phyloP scores from a whole-genome alignment of 306 rosid species.

The Vigna trinervia region DNA sequence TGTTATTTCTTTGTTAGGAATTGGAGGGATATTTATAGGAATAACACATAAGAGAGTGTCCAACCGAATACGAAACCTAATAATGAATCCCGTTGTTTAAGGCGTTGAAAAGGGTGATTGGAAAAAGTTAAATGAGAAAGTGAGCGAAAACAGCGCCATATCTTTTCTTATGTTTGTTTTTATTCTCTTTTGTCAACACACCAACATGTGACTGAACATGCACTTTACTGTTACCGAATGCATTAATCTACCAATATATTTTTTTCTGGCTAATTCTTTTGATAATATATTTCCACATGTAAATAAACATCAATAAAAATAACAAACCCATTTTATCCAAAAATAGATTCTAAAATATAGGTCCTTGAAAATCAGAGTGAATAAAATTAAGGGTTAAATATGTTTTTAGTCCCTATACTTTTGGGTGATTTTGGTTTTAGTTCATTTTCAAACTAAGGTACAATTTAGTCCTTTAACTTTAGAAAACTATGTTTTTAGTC shows the following conservation, averaged over 20 bases:
- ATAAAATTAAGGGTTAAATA: no score
- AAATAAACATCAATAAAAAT: no score
- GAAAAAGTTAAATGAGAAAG: constrained; percentile 24
- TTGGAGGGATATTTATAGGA: constrained; percentile 53
- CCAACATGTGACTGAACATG: constrained; percentile 41
- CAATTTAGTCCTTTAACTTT: no score
- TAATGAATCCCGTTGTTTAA: constrained; percentile 48
- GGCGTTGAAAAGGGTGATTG: constrained; percentile 54
- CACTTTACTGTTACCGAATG: neutral
- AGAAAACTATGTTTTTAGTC: no score
- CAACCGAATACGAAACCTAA: neutral
- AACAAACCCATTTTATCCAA: no score
- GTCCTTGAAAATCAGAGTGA: no score
- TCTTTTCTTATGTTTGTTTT: constrained; percentile 48
- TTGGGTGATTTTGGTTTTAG: no score
- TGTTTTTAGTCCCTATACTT: no score
- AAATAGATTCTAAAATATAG: no score
- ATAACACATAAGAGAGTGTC: neutral
- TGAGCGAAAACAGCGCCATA: constrained; percentile 63
- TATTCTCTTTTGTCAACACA: constrained; percentile 46
- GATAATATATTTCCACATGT: no score
- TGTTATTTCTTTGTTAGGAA: neutral
- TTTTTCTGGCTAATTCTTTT: no score
- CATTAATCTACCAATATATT: neutral
- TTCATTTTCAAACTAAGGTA: no score